These are phyloP conservation scores for Diaporthe helianthi DNA, from an alignment of 2,329 filamentous ascomycete species.

Conservation along the genomic window DNA sequence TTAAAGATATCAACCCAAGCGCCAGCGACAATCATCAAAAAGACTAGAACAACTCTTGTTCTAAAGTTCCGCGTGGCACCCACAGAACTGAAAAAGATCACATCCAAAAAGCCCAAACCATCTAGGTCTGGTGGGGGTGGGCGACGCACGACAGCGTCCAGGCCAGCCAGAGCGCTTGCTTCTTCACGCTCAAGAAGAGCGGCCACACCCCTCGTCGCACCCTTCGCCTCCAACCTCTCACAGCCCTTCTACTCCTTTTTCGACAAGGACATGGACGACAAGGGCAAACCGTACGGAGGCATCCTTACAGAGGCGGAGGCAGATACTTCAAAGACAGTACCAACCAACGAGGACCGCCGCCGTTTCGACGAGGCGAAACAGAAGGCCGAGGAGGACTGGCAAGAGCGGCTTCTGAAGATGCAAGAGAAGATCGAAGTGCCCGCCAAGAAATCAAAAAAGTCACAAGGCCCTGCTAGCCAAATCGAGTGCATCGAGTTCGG, in stretches of 20 bases:
- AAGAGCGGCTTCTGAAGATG: conserved; percentile 65
- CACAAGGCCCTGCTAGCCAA: conserved; percentile 87
- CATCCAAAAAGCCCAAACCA: conserved; percentile 65
- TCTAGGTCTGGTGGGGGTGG: conserved; percentile 49
- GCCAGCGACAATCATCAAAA: conserved; percentile 51
- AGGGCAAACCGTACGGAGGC: conserved; percentile 93
- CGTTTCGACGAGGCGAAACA: conserved; percentile 90
- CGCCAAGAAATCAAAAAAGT: conserved; percentile 73
- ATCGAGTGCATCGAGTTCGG: conserved; percentile 99
- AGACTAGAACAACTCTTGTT: conserved; percentile 54
- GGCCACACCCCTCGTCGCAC: conserved; percentile 44
- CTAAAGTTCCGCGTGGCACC: conserved; percentile 66
- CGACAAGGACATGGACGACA: conserved; percentile 90
- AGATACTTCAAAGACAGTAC: conserved; percentile 88
- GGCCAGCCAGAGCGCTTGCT: conserved; percentile 43
- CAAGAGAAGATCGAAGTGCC: conserved; percentile 71
- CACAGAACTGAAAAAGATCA: conserved; percentile 65
- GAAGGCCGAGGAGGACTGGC: conserved; percentile 92
- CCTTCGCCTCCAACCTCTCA: conserved; percentile 52
- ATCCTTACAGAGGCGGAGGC: conserved; percentile 89
- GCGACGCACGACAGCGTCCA: conserved; percentile 50
- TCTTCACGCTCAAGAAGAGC: conserved; percentile 47
- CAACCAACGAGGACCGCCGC: conserved; percentile 78
- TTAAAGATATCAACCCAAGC: conserved; percentile 54
- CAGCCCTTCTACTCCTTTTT: conserved; percentile 88